Evolutionary conservation across 208 protist genomes (phyloP), one percentile per base, ranked within the genome.

Genomic region (Acanthamoeba culbertsoni): DNA sequence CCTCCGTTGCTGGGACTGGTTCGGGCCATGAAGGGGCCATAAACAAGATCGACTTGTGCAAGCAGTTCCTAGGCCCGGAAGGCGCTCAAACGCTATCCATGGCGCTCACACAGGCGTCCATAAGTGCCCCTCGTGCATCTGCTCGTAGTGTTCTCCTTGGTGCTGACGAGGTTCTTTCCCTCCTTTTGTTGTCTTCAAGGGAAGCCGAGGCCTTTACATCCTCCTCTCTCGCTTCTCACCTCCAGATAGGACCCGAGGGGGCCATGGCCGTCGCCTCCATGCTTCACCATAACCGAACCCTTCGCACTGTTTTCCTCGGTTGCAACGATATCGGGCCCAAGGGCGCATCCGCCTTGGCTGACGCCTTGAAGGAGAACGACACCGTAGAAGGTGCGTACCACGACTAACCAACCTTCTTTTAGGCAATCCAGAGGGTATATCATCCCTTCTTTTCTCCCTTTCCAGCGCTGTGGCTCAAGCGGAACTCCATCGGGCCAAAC

Each of bases 291-390:
- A 86, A 86, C 46, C n/a, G 55, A 20, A 86, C 45, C 12, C 43
- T 86, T 1, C 42, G 75, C 1, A 86, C 75, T 16, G 75, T 86
- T 18, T 86, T 86, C n/a, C 82, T 90, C 12, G 82, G 82, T n/a
- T 59, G 51, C 51, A 90, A 90, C 55, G 51, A 68, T 40, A 90
- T 90, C 33, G 82, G 82, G 2, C 37, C 45, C 33, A 18, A 45
- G 26, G 82, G 82, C 37, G 82, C 82, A 12, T 10, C 37, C 20
- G 82, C 82, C 20, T 35, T 90, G 46, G 82, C 82, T 20, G 75
- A 86, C 12, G 0, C 75, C n/a, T 45, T 86, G 12, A 48, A 23
- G 75, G 26, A 37, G 46, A 86, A 86, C 43, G 28, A 14, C 6
- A 86, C 75, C 31, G 75, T 86, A 26, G 46, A 86, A n/a, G 75